Base-by-base conservation (phyloP, 495 filamentous ascomycete genomes). In the Penicillium ucsense region DNA sequence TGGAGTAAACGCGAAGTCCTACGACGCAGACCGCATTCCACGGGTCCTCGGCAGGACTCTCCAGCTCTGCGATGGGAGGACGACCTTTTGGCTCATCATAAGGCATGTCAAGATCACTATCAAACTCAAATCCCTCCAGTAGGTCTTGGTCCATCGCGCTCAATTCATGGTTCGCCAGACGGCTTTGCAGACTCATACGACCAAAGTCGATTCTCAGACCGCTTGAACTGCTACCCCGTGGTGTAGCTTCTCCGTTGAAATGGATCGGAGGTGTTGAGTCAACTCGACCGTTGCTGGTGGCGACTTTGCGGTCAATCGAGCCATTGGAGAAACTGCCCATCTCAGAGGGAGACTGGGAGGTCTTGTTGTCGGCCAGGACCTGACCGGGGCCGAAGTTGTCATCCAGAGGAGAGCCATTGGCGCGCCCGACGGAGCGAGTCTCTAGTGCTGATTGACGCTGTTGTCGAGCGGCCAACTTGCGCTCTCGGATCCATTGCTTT, bases 21-120 rank as follows among this genome's bases (percentile, higher is more conserved):
- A 92, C 78, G 2, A 90, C 85, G 38, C 80, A 87, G 0, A 91
- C 80, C 0, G 89, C 88, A 61, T 94, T 92, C 89, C 89, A 95
- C 1, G 86, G 84, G 41, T 90, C 78, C 31, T 47, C 43, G 31
- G 50, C 35, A 31, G 51, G 47, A 8, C 45, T 47, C 4, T 57
- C 43, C 5, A 47, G 8, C 0, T 46, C 45, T 0, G 30, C 10
- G 20, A 42, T 44, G 5, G 45, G 43, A 6, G 12, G 32, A 2
- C 12, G 47, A 3, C 32, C 37, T 35, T 56, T 63, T 3, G 45
- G 20, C 8, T 70, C 64, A 4, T 71, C 68, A 0, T 61, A 50
- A 5, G 68, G 66, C 67, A 74, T 71, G 38, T 72, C 71, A 12
- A 74, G 45, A 36, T 74, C 71, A 10, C 66, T 71, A 48, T 74